phyloP scores from a whole-genome alignment of 176 grass and related monocot genomes.

The Luzula sylvatica region DNA sequence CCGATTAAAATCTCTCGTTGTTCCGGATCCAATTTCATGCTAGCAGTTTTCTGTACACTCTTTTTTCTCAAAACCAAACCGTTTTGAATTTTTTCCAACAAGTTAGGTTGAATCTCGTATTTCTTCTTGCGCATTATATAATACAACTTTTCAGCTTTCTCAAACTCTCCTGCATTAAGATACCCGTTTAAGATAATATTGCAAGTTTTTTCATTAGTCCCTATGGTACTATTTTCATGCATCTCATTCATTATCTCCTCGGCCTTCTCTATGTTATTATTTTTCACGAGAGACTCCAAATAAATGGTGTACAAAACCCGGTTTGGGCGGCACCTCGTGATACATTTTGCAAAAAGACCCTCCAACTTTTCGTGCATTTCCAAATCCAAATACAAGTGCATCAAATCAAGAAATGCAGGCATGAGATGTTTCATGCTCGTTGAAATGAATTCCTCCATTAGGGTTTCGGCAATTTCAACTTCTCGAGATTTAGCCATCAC shows the following conservation, averaged over 20 bases:
- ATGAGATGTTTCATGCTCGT: slow-evolving; percentile 79
- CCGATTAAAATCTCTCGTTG: slow-evolving; percentile 96
- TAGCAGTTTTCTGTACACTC: slow-evolving; percentile 46
- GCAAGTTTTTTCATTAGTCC: slow-evolving; percentile 67
- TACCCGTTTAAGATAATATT: slow-evolving; percentile 72
- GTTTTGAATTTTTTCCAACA: slow-evolving; percentile 60
- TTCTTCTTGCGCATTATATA: slow-evolving; percentile 84
- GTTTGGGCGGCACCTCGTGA: slow-evolving; percentile 57
- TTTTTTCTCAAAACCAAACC: slow-evolving; percentile 53
- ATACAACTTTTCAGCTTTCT: slow-evolving; percentile 72
- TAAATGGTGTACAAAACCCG: slow-evolving; percentile 66
- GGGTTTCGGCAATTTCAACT: slow-evolving; percentile 44
- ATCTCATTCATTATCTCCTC: slow-evolving; percentile 82
- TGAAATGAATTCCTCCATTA: slow-evolving; percentile 62
- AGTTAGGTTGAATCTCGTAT: slow-evolving; percentile 47
- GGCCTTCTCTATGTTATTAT: slow-evolving; percentile 45
- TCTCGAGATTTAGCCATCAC: slow-evolving; percentile 54
- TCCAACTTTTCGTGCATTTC: slow-evolving; percentile 73
- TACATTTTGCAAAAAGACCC: slow-evolving; percentile 55
- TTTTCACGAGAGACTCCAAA: slow-evolving; percentile 63
- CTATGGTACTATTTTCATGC: slow-evolving; percentile 64
- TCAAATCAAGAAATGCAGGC: slow-evolving; percentile 73
- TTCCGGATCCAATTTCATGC: slow-evolving; percentile 62
- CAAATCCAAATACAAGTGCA: slow-evolving; percentile 73
- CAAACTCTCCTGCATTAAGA: slow-evolving; percentile 56